These are phyloP conservation scores for Pseudopediastrum boryanum DNA, from an alignment of 139 green algal species.

Conservation along the genomic window DNA sequence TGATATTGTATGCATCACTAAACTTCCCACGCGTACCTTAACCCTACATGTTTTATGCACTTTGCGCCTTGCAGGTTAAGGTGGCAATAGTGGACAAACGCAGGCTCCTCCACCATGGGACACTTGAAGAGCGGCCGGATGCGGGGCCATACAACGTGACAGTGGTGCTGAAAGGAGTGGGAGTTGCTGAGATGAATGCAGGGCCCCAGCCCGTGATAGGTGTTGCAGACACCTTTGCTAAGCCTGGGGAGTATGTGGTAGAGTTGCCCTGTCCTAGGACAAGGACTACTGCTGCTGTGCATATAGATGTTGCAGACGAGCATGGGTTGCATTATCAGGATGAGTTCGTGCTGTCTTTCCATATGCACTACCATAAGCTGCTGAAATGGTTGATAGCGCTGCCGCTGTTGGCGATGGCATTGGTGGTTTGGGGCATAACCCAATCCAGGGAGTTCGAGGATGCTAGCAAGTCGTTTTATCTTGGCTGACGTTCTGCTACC, in stretches of 20 bases:
- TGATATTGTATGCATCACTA: too few relatives aligned
- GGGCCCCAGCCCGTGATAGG: conserved; percentile 82
- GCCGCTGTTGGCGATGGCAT: conserved; percentile 51
- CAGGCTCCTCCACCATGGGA: conserved; percentile 33
- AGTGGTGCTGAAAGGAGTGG: conserved; percentile 75
- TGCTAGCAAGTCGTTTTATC: neutral
- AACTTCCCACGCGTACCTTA: too few relatives aligned
- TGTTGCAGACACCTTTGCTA: conserved; percentile 66
- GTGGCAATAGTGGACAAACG: conserved; percentile 54
- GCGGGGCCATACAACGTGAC: conserved; percentile 79
- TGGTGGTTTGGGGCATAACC: conserved; percentile 29
- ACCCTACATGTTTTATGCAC: too few relatives aligned
- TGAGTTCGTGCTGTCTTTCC: conserved; percentile 91
- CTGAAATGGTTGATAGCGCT: conserved; percentile 66
- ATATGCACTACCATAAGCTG: conserved; percentile 92
- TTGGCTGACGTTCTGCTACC: neutral
- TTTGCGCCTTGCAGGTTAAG: conserved; percentile 42
- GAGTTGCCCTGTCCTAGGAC: conserved; percentile 78
- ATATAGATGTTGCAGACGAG: conserved; percentile 77
- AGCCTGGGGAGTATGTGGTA: conserved; percentile 61
- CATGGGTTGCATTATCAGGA: conserved; percentile 71
- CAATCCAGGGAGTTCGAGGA: conserved; percentile 8
- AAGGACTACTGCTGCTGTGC: conserved; percentile 73
- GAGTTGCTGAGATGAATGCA: conserved; percentile 70
- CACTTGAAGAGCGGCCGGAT: conserved; percentile 26